Conservation (phyloP, 116 monocot genomes). For the Phalaenopsis hybrid region DNA sequence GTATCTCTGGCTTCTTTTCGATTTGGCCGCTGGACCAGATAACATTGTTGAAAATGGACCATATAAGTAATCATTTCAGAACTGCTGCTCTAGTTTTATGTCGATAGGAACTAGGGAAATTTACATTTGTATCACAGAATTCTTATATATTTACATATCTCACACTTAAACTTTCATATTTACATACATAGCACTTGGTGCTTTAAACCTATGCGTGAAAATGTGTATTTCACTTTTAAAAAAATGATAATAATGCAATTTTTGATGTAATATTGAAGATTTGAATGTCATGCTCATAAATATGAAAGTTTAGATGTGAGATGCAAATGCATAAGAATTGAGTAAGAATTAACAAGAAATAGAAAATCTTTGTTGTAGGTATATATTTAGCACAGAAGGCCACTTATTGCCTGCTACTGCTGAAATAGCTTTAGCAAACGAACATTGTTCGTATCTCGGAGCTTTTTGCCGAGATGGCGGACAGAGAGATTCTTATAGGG, state of each 20-base stretch:
- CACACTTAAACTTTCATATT: too few relatives aligned
- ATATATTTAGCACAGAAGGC: slow-evolving; percentile 95
- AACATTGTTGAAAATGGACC: slow-evolving; percentile 96
- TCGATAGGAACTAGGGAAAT: background rate
- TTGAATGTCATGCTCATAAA: too few relatives aligned
- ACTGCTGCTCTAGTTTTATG: slow-evolving; percentile 5
- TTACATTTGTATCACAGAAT: too few relatives aligned
- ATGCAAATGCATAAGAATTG: too few relatives aligned
- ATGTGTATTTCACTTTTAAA: too few relatives aligned
- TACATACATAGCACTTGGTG: too few relatives aligned
- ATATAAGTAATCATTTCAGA: slow-evolving; percentile 53
- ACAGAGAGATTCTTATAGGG: slow-evolving; percentile 18
- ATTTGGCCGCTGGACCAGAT: slow-evolving; percentile 92
- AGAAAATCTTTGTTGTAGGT: slow-evolving; percentile 35
- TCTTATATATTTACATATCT: too few relatives aligned
- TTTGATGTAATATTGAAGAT: too few relatives aligned
- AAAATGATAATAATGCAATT: too few relatives aligned
- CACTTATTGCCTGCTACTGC: slow-evolving; percentile 83
- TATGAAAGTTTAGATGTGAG: too few relatives aligned
- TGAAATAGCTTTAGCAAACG: slow-evolving; percentile 70
- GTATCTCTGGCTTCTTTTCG: slow-evolving; percentile 98
- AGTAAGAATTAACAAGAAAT: background rate
- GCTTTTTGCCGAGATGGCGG: slow-evolving; percentile 56
- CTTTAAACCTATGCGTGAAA: too few relatives aligned
- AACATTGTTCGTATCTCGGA: slow-evolving; percentile 90